Percentiles rank a stretch among this genome's conserved stretches.
Conservation (phyloP, 169 alveolate species). For the Eimeria acervulina region DNA sequence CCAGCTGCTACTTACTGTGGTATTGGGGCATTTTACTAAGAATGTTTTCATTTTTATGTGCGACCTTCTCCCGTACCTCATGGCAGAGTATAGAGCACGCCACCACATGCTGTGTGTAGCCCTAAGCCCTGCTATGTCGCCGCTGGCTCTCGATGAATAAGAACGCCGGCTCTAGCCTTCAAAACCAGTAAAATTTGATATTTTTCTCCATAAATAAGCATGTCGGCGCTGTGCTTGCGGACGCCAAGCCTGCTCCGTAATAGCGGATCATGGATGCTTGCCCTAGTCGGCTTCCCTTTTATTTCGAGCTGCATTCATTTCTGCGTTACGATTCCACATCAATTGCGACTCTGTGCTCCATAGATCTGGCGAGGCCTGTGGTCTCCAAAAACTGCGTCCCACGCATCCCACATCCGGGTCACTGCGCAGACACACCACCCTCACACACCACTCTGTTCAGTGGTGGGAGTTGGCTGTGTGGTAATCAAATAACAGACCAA, state of each 20-base stretch:
- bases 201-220: not conserved
- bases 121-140: not conserved
- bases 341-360: not conserved
- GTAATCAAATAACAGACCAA: not conserved
- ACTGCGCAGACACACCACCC: slow-evolving; percentile 13
- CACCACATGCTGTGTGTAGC: not conserved
- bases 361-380: too few species aligned
- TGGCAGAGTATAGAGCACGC: not conserved
- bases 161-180: not conserved
- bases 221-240: not conserved
- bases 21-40: not conserved
- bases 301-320: not conserved
- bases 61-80: not conserved
- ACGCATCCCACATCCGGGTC: slow-evolving; percentile 12
- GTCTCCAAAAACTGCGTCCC: not conserved
- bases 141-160: not conserved
- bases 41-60: not conserved
- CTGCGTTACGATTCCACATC: not conserved
- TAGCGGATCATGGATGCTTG: not conserved
- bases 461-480: not conserved
- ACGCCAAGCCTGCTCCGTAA: not conserved
- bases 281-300: not conserved
- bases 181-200: not conserved
- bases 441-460: not conserved
- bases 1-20: not conserved